A percentile compares a stretch with the other conserved stretches of the same genome.
Evolutionary conservation across 768 basidiomycete genomes (phyloP).

Genomic region (Daedaleopsis nitida): DNA sequence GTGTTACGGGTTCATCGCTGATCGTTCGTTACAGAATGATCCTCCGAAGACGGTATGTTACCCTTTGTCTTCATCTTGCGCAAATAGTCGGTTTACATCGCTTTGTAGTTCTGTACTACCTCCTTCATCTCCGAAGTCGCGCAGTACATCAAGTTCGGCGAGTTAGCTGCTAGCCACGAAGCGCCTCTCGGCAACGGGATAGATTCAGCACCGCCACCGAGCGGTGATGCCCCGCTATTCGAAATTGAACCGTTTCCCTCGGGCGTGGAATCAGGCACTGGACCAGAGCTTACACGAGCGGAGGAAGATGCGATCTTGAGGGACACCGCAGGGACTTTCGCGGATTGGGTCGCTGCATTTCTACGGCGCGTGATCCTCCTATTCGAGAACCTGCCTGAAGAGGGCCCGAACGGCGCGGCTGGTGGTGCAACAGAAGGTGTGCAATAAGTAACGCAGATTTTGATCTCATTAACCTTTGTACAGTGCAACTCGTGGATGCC

Average conservation of each 20-base stretch:
- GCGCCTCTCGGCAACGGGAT: conserved; percentile 25
- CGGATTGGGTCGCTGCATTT: conserved; percentile 84
- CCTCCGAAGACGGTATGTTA: conserved; percentile 69
- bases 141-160: conserved; percentile 74
- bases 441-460: background rate
- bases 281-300: conserved; percentile 48
- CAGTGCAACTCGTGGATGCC: conserved; percentile 76
- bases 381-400: conserved; percentile 85
- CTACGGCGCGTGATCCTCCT: conserved; percentile 77
- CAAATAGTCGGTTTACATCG: conserved; percentile 10
- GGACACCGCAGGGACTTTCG: conserved; percentile 73
- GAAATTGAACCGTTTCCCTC: conserved; percentile 36
- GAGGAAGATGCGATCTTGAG: conserved; percentile 75
- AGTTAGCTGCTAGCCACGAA: conserved; percentile 44
- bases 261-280: conserved; percentile 41
- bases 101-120: conserved; percentile 65
- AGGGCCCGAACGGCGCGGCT: conserved; percentile 63
- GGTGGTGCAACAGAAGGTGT: conserved; percentile 68
- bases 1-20: background rate
- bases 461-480: background rate
- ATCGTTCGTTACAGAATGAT: conserved; percentile 55
- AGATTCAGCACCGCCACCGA: conserved; percentile 16
- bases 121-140: conserved; percentile 75
- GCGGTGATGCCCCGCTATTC: conserved; percentile 30
- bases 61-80: no score